Evolutionary conservation across 164 flowering plant species (phyloP).

Genomic region (Echeveria elegans): DNA sequence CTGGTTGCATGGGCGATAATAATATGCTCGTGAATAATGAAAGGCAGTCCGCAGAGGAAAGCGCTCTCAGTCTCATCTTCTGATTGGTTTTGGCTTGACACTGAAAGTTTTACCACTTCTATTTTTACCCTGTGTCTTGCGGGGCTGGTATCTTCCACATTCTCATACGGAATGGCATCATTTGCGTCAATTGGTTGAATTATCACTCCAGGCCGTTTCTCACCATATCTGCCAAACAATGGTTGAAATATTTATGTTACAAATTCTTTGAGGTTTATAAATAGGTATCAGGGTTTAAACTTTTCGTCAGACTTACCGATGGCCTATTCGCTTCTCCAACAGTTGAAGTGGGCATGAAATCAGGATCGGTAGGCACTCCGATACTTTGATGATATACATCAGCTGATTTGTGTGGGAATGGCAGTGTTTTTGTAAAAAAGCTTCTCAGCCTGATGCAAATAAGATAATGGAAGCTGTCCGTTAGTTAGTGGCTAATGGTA

Average conservation of each 20-base stretch:
- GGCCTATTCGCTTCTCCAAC: conserved; percentile 64
- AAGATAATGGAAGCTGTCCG: conserved; percentile 1
- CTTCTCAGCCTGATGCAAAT: conserved; percentile 69
- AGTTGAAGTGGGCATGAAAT: conserved; percentile 65
- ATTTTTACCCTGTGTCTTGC: not conserved
- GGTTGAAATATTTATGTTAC: not conserved
- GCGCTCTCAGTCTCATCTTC: not conserved
- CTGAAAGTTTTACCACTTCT: conserved; percentile 20
- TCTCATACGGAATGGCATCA: conserved; percentile 58
- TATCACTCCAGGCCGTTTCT: conserved; percentile 68
- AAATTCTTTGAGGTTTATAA: not conserved
- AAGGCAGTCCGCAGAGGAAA: not conserved
- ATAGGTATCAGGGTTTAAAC: not conserved
- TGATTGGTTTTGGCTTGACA: conserved; percentile 11
- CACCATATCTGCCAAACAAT: conserved; percentile 52
- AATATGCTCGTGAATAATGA: too few species aligned
- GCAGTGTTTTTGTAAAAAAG: conserved; percentile 53
- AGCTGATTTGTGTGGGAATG: conserved; percentile 67
- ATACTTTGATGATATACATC: conserved; percentile 73
- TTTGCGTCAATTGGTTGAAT: conserved; percentile 64
- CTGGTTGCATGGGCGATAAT: too few species aligned
- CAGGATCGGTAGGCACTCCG: conserved; percentile 90
- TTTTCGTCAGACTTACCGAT: conserved; percentile 39
- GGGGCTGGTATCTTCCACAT: conserved; percentile 17
- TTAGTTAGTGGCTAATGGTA: not conserved